These are phyloP conservation scores for Apiotrichum mycotoxinovorans DNA, from an alignment of 1,284 basidiomycete genomes.

Conservation along the genomic window DNA sequence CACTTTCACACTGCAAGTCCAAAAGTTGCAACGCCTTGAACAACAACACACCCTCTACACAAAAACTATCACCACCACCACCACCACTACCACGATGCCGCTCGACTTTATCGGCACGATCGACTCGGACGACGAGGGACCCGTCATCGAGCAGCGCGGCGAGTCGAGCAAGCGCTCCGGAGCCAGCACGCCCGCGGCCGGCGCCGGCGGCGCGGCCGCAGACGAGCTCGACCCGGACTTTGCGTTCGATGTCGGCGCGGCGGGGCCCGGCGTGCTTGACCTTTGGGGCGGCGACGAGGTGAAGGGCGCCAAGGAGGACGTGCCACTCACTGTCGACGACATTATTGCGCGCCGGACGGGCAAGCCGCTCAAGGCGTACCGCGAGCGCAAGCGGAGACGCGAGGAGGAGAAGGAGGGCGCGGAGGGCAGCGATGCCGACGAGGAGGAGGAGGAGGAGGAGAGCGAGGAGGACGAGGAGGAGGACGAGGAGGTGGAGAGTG, in stretches of 20 bases:
- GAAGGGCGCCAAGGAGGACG: conserved; percentile 49
- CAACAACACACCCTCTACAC: conserved; percentile 1
- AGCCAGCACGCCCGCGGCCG: neutral
- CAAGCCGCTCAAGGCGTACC: conserved; percentile 43
- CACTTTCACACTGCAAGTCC: neutral
- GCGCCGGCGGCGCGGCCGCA: conserved; percentile 51
- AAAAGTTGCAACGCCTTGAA: too few species aligned
- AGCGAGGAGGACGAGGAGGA: conserved; percentile 30
- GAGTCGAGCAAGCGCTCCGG: conserved; percentile 19
- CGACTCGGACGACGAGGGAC: conserved; percentile 50
- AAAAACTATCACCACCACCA: too few species aligned
- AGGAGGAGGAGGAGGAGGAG: conserved; percentile 36
- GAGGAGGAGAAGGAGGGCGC: conserved; percentile 28
- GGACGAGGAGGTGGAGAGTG: conserved; percentile 47
- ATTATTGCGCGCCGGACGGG: conserved; percentile 70
- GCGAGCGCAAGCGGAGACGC: conserved; percentile 61
- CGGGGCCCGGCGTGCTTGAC: conserved; percentile 52
- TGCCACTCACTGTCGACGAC: conserved; percentile 82
- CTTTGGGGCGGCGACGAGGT: conserved; percentile 44
- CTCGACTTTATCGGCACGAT: conserved; percentile 50
- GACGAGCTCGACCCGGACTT: conserved; percentile 74
- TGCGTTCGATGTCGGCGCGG: conserved; percentile 71
- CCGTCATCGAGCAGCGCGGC: conserved; percentile 22
- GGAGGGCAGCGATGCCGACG: conserved; percentile 27
- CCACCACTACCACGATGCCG: conserved; percentile 23